Evolutionary conservation across 352 stramenopile species (phyloP).

Genomic region (Globisporangium recalcitrans): DNA sequence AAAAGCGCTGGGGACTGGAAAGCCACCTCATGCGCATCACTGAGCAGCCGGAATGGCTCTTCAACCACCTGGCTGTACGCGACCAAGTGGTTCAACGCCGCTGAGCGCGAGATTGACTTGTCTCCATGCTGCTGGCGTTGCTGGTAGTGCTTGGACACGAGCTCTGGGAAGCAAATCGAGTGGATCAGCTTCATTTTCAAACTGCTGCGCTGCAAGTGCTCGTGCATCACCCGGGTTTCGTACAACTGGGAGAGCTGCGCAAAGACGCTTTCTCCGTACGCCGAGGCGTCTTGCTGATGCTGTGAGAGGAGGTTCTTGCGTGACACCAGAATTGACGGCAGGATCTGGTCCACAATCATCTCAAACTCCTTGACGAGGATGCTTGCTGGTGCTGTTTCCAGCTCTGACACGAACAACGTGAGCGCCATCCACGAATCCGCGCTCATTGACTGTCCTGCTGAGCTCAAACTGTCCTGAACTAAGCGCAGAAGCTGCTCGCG

Average conservation of each 20-base stretch:
- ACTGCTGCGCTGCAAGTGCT: constrained; percentile 21
- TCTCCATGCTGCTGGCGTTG: constrained; percentile 21
- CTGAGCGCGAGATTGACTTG: not conserved
- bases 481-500: not conserved
- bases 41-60: constrained; percentile 48
- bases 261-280: constrained; percentile 18
- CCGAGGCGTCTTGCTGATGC: not conserved
- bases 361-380: constrained; percentile 27
- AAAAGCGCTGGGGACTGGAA: constrained; percentile 38
- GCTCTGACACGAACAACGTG: constrained; percentile 20
- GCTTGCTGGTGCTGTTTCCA: constrained; percentile 31
- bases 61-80: constrained; percentile 45
- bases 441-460: not conserved
- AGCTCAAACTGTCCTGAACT: not conserved
- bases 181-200: constrained; percentile 41
- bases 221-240: constrained; percentile 21
- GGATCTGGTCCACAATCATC: constrained; percentile 28
- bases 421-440: constrained; percentile 26
- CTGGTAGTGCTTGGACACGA: constrained; percentile 28
- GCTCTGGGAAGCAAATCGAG: constrained; percentile 42
- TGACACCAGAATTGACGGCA: constrained; percentile 26
- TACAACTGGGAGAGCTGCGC: constrained; percentile 36
- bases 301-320: constrained; percentile 4
- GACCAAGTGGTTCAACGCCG: constrained; percentile 22
- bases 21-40: constrained; percentile 32